A percentile compares a stretch with the other conserved stretches of the same genome.
These are phyloP conservation scores for Fusarium stilboides DNA, from an alignment of 2,329 filamentous ascomycete genomes.

Conservation along the genomic window DNA sequence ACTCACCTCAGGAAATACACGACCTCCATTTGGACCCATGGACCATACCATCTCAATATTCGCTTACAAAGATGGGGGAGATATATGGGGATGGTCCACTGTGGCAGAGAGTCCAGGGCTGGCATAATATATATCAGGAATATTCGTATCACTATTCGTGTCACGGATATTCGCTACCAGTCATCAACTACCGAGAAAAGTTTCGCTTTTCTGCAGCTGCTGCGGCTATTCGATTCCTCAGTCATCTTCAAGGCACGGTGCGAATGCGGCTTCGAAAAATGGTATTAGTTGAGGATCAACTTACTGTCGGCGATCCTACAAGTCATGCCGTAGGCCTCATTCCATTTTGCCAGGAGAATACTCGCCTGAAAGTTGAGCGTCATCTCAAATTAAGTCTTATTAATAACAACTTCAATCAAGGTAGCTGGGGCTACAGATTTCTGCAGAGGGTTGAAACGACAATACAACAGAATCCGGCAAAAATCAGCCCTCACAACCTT, in stretches of 20 bases:
- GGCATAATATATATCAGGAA: neutral
- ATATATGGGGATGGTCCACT: neutral
- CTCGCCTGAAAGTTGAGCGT: neutral
- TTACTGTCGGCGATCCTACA: neutral
- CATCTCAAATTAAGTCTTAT: neutral
- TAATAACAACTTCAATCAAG: too few species aligned
- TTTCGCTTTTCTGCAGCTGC: constrained; percentile 19
- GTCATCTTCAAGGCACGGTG: neutral
- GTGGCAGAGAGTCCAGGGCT: neutral
- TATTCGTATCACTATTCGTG: too few species aligned
- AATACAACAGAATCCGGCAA: too few species aligned
- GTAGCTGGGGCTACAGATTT: too few species aligned
- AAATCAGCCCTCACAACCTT: too few species aligned
- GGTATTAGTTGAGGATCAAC: neutral
- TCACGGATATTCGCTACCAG: too few species aligned
- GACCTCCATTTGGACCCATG: neutral
- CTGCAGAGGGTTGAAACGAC: too few species aligned
- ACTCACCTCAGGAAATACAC: neutral
- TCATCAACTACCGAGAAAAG: constrained; percentile 1
- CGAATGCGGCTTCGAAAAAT: neutral
- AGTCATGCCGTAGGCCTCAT: constrained; percentile 11
- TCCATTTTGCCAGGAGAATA: constrained; percentile 2
- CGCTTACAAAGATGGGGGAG: neutral
- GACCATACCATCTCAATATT: neutral
- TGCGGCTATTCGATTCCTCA: constrained; percentile 11